Conservation (phyloP, 768 basidiomycete species). For the Glaciozyma martinii region DNA sequence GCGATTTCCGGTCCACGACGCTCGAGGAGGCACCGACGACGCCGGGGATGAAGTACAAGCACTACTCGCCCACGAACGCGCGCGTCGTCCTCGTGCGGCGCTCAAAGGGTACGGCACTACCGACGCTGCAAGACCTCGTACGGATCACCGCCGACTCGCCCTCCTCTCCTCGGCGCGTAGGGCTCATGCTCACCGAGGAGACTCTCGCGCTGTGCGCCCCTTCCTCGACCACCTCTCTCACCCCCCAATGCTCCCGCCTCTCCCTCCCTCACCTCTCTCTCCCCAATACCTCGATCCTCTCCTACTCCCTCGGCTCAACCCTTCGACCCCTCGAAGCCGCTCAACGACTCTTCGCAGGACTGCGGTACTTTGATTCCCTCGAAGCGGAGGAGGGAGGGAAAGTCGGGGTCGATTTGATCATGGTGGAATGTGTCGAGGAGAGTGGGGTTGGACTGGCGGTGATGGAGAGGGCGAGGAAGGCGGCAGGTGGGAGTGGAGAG, state of each 20-base stretch:
- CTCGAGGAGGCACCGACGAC: constrained; percentile 78
- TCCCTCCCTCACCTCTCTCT: constrained; percentile 32
- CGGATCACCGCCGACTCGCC: background rate
- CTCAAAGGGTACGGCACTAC: background rate
- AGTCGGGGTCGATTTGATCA: constrained; percentile 65
- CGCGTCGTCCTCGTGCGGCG: constrained; percentile 58
- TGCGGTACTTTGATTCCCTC: constrained; percentile 60
- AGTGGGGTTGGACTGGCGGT: constrained; percentile 77
- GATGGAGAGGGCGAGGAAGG: constrained; percentile 89
- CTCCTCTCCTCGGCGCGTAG: constrained; percentile 41
- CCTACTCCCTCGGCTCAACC: constrained; percentile 19
- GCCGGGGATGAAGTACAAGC: constrained; percentile 97
- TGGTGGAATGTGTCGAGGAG: constrained; percentile 76
- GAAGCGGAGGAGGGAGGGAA: constrained; percentile 19
- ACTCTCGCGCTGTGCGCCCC: constrained; percentile 36
- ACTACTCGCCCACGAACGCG: constrained; percentile 76
- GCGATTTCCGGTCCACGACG: constrained; percentile 63
- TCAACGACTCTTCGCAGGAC: constrained; percentile 73
- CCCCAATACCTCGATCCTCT: constrained; percentile 34
- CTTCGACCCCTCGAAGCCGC: constrained; percentile 55
- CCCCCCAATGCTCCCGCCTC: background rate
- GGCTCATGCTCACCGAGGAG: constrained; percentile 59
- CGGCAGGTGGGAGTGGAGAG: constrained; percentile 52
- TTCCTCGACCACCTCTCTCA: background rate
- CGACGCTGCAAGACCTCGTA: background rate